These are phyloP conservation scores for Allomyces arbusculus DNA, from an alignment of 192 early-diverging fungal genomes.

Conservation along the genomic window DNA sequence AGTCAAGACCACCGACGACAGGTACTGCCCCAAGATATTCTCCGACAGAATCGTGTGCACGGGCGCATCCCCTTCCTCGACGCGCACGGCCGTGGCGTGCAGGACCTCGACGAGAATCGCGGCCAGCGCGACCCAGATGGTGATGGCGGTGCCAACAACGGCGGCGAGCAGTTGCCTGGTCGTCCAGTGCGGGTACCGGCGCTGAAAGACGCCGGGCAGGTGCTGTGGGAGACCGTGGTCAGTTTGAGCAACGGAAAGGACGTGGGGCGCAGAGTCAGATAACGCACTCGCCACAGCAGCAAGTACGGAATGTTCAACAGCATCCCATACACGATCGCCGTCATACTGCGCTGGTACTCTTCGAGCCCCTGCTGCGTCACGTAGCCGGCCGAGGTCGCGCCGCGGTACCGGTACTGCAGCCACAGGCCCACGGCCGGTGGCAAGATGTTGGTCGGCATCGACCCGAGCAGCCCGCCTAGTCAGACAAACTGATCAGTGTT, in stretches of 20 bases:
- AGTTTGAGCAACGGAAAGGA: too few relatives aligned
- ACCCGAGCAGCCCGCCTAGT: background rate
- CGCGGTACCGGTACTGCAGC: background rate
- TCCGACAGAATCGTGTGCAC: too few relatives aligned
- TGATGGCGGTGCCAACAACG: background rate
- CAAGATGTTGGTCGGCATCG: background rate
- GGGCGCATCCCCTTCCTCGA: too few relatives aligned
- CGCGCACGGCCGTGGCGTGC: too few relatives aligned
- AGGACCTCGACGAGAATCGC: background rate
- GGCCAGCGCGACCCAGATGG: background rate
- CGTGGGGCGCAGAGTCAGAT: too few relatives aligned
- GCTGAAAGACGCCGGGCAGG: background rate
- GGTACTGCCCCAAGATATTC: too few relatives aligned
- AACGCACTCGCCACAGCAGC: background rate
- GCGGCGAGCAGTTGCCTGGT: background rate
- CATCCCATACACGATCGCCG: background rate
- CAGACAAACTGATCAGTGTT: too few relatives aligned
- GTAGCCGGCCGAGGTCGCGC: background rate
- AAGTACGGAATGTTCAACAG: background rate
- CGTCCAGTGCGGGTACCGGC: background rate
- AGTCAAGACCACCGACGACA: too few relatives aligned
- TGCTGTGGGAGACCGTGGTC: background rate
- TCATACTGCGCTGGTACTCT: background rate
- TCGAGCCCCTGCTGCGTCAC: background rate
- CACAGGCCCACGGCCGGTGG: background rate